phyloP scores from a whole-genome alignment of 495 filamentous ascomycete genomes.

The Apodospora peruviana region DNA sequence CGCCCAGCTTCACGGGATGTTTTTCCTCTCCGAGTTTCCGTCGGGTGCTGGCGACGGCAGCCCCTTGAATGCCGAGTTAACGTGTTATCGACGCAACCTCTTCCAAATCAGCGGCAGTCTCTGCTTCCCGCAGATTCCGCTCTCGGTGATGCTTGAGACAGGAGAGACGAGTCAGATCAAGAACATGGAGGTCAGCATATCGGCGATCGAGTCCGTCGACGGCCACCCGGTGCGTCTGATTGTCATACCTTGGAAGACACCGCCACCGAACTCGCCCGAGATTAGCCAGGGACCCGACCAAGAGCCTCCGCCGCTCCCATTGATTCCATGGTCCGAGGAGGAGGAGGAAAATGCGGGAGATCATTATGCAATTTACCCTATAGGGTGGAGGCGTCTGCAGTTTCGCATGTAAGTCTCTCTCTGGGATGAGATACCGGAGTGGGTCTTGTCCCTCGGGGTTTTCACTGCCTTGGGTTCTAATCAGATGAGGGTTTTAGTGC shows the following conservation, averaged over 20 bases:
- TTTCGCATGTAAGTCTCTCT: constrained; percentile 61
- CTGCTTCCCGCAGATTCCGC: constrained; percentile 67
- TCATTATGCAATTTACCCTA: constrained; percentile 76
- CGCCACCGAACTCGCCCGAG: constrained; percentile 65
- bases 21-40: constrained; percentile 86
- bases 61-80: constrained; percentile 69
- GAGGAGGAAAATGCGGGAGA: constrained; percentile 53
- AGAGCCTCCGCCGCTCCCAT: constrained; percentile 59
- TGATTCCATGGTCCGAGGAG: constrained; percentile 74
- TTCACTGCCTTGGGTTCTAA: background rate
- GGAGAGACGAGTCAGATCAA: constrained; percentile 77
- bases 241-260: constrained; percentile 93
- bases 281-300: constrained; percentile 48
- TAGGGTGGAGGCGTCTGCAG: constrained; percentile 84
- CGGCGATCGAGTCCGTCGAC: constrained; percentile 83
- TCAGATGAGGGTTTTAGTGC: constrained; percentile 30
- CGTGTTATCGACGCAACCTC: constrained; percentile 88
- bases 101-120: constrained; percentile 89
- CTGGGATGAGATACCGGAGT: no score
- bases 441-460: background rate
- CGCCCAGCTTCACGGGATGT: constrained; percentile 92
- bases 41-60: constrained; percentile 60
- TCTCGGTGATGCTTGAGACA: constrained; percentile 70
- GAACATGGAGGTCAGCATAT: constrained; percentile 77
- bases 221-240: constrained; percentile 85